These are phyloP conservation scores for Annulohypoxylon bovei DNA, from an alignment of 495 filamentous ascomycete species.

Conservation along the genomic window DNA sequence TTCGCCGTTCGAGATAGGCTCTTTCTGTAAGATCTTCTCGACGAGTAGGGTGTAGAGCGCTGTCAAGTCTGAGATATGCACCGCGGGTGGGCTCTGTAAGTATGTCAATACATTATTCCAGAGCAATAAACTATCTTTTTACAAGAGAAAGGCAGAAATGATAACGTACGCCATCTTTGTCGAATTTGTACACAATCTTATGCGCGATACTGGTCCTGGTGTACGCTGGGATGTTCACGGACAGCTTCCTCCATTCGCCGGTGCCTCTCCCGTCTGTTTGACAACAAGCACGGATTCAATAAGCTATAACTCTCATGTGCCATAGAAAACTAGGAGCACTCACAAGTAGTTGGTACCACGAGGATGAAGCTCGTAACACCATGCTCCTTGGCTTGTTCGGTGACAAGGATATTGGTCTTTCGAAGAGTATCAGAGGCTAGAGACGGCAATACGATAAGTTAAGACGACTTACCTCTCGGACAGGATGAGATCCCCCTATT, in stretches of 20 bases:
- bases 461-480: not conserved
- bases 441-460: too few species aligned
- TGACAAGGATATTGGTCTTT: constrained; percentile 10
- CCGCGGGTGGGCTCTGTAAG: constrained; percentile 36
- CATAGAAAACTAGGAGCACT: constrained; percentile 26
- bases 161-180: constrained; percentile 45
- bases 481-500: not conserved
- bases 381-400: not conserved
- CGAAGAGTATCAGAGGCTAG: not conserved
- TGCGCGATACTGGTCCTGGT: constrained; percentile 48
- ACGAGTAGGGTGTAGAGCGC: constrained; percentile 47
- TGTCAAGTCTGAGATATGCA: constrained; percentile 52
- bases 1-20: constrained; percentile 48
- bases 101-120: not conserved
- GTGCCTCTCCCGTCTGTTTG: constrained; percentile 49
- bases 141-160: not conserved
- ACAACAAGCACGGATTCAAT: constrained; percentile 26
- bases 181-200: constrained; percentile 52
- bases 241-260: constrained; percentile 52
- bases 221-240: constrained; percentile 48
- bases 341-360: constrained; percentile 46
- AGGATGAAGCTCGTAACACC: constrained; percentile 33
- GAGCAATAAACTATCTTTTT: not conserved
- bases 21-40: constrained; percentile 48
- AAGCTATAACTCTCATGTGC: not conserved